Evolutionary conservation across 1,284 basidiomycete species (phyloP).

Genomic region (Fomitopsis palustris): DNA sequence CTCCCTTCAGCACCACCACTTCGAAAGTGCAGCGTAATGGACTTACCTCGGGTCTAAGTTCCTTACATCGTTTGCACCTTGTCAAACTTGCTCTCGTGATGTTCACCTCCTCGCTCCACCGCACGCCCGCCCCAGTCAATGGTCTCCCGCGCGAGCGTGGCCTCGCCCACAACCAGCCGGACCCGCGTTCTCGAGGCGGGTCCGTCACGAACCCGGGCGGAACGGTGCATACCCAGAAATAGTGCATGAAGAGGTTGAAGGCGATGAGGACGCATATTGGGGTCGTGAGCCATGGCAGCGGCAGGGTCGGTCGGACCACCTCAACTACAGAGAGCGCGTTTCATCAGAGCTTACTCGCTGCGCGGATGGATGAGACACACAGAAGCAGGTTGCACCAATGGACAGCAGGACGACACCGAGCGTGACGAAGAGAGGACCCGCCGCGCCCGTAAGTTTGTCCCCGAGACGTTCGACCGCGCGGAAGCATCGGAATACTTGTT

Average conservation of each 20-base stretch:
- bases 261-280: constrained; percentile 74
- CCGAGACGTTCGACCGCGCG: constrained; percentile 73
- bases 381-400: constrained; percentile 75
- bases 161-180: constrained; percentile 53
- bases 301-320: constrained; percentile 58
- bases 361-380: constrained; percentile 38
- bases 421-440: constrained; percentile 86
- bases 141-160: constrained; percentile 23
- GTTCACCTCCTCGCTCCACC: constrained; percentile 40
- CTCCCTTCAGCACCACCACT: not conserved
- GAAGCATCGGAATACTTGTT: constrained; percentile 80
- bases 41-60: constrained; percentile 80
- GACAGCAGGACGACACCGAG: constrained; percentile 74
- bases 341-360: too few species aligned
- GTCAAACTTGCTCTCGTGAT: constrained; percentile 52
- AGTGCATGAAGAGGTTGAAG: constrained; percentile 77
- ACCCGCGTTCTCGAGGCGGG: constrained; percentile 36
- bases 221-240: constrained; percentile 80
- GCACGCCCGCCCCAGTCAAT: constrained; percentile 32
- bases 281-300: constrained; percentile 51
- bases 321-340: constrained; percentile 50
- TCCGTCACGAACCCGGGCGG: constrained; percentile 71
- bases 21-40: not conserved
- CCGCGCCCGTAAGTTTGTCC: constrained; percentile 83
- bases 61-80: constrained; percentile 67